Percentiles rank a stretch among this genome's conserved stretches.
phyloP scores from a whole-genome alignment of 805 yeast genomes.

The Saccharomycopsis sp. region DNA sequence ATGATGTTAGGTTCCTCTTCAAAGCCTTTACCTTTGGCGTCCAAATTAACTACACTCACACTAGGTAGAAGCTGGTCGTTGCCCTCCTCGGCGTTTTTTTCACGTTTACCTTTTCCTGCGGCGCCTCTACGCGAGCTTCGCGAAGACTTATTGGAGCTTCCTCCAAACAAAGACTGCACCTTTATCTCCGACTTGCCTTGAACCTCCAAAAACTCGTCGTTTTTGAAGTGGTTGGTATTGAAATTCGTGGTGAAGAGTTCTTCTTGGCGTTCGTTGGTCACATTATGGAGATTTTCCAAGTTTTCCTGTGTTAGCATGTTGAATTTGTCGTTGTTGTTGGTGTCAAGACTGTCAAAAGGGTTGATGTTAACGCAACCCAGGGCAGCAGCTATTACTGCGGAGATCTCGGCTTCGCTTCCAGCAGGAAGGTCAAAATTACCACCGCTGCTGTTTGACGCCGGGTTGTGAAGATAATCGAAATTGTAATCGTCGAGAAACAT shows the following conservation, averaged over 20 bases:
- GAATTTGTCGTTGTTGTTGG: background rate
- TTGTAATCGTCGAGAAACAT: background rate
- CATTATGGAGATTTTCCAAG: slow-evolving; percentile 8
- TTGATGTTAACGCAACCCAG: background rate
- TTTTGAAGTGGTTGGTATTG: background rate
- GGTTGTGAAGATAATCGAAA: background rate
- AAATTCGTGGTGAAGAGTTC: background rate
- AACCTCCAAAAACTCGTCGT: background rate
- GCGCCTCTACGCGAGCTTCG: slow-evolving; percentile 32
- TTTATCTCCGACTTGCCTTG: background rate
- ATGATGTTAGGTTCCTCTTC: slow-evolving; percentile 14
- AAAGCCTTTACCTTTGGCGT: slow-evolving; percentile 21
- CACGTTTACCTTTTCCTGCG: slow-evolving; percentile 27
- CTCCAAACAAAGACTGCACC: slow-evolving; percentile 49
- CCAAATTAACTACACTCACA: slow-evolving; percentile 11
- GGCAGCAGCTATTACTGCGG: background rate
- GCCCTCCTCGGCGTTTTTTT: slow-evolving; percentile 24
- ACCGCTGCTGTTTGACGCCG: background rate
- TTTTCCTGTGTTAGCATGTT: slow-evolving; percentile 10
- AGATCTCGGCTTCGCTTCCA: too few species aligned
- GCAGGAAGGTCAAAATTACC: background rate
- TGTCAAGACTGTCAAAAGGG: background rate
- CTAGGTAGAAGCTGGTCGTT: slow-evolving; percentile 21
- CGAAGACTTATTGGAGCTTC: slow-evolving; percentile 34
- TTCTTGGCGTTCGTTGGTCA: background rate